Evolutionary conservation across 1,284 basidiomycete genomes (phyloP).

Genomic region (Cryptococcus jaspeensis): DNA sequence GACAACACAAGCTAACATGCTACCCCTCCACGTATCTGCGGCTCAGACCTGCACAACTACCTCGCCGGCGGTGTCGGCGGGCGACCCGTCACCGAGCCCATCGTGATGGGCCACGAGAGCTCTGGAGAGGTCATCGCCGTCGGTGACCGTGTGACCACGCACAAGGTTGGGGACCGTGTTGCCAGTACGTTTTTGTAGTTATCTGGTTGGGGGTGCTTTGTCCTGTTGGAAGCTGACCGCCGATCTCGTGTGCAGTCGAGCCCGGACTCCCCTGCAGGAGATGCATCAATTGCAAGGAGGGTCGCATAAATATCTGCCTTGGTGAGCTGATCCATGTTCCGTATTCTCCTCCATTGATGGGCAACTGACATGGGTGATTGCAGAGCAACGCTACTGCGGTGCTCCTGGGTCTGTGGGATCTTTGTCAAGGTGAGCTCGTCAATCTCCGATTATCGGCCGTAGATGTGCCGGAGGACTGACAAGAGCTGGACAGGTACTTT

Average conservation of each 20-base stretch:
- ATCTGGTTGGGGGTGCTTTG: neutral
- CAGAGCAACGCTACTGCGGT: constrained; percentile 44
- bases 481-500: constrained; percentile 24
- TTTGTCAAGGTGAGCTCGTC: constrained; percentile 25
- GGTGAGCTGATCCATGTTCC: constrained; percentile 23
- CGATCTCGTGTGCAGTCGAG: constrained; percentile 51
- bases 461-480: neutral
- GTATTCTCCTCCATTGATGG: no score
- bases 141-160: constrained; percentile 43
- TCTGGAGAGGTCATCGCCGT: constrained; percentile 49
- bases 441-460: neutral
- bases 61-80: constrained; percentile 46
- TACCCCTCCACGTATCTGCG: constrained; percentile 37
- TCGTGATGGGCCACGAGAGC: constrained; percentile 51
- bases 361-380: neutral
- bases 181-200: constrained; percentile 39
- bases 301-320: constrained; percentile 64
- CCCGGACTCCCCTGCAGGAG: constrained; percentile 57
- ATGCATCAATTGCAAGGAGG: constrained; percentile 58
- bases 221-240: neutral
- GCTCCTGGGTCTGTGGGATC: constrained; percentile 44
- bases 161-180: constrained; percentile 54
- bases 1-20: constrained; percentile 2
- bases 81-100: constrained; percentile 44
- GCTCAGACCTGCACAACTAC: constrained; percentile 47